Conservation (phyloP, 2,329 filamentous ascomycete genomes). For the Lachnum nothofagi region DNA sequence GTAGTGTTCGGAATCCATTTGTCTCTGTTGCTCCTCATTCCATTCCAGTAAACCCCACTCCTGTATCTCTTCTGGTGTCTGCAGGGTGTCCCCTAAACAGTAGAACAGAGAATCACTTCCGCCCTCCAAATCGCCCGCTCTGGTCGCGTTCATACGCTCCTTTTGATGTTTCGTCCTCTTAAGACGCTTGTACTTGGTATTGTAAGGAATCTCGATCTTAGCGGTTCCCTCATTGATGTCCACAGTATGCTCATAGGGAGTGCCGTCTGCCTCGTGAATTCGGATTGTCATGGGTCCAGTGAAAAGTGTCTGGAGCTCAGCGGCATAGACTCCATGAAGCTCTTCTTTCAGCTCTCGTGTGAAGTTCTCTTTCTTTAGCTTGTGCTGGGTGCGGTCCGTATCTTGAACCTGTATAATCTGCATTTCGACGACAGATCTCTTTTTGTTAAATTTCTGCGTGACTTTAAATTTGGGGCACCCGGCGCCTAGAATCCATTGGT, state of each 20-base stretch:
- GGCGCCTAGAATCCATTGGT: conserved; percentile 83
- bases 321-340: conserved; percentile 61
- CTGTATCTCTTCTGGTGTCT: conserved; percentile 71
- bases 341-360: conserved; percentile 80
- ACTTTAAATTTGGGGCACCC: conserved; percentile 87
- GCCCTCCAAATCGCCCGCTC: conserved; percentile 57
- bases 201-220: conserved; percentile 93
- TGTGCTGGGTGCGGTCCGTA: conserved; percentile 43
- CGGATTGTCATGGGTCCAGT: conserved; percentile 96
- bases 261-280: conserved; percentile 96
- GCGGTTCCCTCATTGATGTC: conserved; percentile 84
- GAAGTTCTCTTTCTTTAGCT: conserved; percentile 68
- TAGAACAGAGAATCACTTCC: conserved; percentile 83
- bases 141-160: conserved; percentile 65
- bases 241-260: conserved; percentile 95
- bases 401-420: conserved; percentile 69
- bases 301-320: conserved; percentile 71
- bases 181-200: conserved; percentile 96
- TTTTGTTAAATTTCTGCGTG: conserved; percentile 92
- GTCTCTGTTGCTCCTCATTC: conserved; percentile 79
- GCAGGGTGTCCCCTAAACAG: conserved; percentile 84
- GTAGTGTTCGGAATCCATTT: conserved; percentile 93
- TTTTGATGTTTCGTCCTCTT: conserved; percentile 82
- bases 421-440: conserved; percentile 90
- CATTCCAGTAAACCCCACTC: conserved; percentile 86